A percentile compares a stretch with the other conserved stretches of the same genome.
Conservation (phyloP, 1,284 basidiomycete species). For the Caloboletus inedulis region DNA sequence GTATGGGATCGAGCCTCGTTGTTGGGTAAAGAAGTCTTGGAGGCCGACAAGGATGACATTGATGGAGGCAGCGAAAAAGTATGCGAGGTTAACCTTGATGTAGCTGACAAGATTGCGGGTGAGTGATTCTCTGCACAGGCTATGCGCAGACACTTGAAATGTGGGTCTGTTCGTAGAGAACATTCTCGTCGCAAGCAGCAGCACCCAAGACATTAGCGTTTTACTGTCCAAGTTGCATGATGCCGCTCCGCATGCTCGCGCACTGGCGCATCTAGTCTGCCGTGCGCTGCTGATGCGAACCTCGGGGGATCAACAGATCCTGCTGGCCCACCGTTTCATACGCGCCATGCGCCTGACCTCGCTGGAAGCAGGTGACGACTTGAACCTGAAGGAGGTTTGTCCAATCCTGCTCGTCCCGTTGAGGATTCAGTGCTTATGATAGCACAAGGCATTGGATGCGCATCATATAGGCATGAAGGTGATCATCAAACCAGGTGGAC, state of each 20-base stretch:
- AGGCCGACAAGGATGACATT: slow-evolving; percentile 35
- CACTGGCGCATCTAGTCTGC: slow-evolving; percentile 58
- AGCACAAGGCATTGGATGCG: slow-evolving; percentile 41
- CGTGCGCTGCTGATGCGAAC: slow-evolving; percentile 52
- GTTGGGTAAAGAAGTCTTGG: slow-evolving; percentile 23
- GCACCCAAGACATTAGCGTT: slow-evolving; percentile 37
- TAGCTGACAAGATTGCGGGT: slow-evolving; percentile 66
- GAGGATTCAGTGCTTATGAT: slow-evolving; percentile 2
- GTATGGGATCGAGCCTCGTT: slow-evolving; percentile 34
- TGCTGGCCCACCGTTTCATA: slow-evolving; percentile 50
- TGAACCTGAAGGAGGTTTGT: slow-evolving; percentile 43
- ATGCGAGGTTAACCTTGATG: slow-evolving; percentile 46
- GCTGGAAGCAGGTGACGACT: slow-evolving; percentile 42
- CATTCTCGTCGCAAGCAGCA: slow-evolving; percentile 47
- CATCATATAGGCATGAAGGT: slow-evolving; percentile 44
- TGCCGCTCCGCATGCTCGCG: slow-evolving; percentile 48
- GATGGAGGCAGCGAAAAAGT: slow-evolving; percentile 43
- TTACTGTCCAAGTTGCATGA: slow-evolving; percentile 50
- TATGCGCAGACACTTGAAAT: neutral
- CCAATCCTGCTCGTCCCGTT: neutral
- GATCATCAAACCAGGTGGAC: slow-evolving; percentile 57
- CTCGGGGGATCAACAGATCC: slow-evolving; percentile 55
- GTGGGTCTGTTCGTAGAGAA: slow-evolving; percentile 46
- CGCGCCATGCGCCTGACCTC: slow-evolving; percentile 44
- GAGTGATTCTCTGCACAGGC: slow-evolving; percentile 25